Conservation (phyloP, 345 rosid genomes). For the Populus alba region DNA sequence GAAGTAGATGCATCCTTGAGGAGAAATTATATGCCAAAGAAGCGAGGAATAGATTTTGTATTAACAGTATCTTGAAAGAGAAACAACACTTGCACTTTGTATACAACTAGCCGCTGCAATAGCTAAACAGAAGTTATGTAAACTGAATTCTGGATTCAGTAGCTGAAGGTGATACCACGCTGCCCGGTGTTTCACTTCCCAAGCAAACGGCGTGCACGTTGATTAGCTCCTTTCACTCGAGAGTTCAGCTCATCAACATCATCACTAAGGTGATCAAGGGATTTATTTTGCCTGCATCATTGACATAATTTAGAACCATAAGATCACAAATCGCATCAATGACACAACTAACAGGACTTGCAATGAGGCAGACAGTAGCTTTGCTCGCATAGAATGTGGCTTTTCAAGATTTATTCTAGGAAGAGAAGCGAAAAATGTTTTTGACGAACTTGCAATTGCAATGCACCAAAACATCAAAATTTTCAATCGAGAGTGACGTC, state of each 20-base stretch:
- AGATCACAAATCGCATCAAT: too few relatives aligned
- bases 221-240: constrained; percentile 38
- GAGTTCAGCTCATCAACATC: constrained; percentile 33
- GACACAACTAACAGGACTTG: too few relatives aligned
- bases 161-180: neutral
- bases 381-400: neutral
- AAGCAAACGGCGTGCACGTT: constrained; percentile 27
- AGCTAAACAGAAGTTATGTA: neutral
- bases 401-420: neutral
- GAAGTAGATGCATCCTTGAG: neutral
- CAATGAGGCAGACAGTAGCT: neutral
- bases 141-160: too few relatives aligned
- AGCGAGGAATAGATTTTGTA: neutral
- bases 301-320: neutral
- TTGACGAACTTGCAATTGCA: neutral
- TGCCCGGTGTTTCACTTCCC: constrained; percentile 9
- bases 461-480: neutral
- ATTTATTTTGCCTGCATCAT: constrained; percentile 29
- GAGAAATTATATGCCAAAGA: neutral
- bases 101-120: neutral
- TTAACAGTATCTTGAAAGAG: neutral
- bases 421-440: neutral
- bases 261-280: constrained; percentile 30
- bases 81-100: neutral
- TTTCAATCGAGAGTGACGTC: neutral